Evolutionary conservation across 352 stramenopile species (phyloP), one percentile per base, ranked within the genome.

Genomic region (Globisporangium polare): DNA sequence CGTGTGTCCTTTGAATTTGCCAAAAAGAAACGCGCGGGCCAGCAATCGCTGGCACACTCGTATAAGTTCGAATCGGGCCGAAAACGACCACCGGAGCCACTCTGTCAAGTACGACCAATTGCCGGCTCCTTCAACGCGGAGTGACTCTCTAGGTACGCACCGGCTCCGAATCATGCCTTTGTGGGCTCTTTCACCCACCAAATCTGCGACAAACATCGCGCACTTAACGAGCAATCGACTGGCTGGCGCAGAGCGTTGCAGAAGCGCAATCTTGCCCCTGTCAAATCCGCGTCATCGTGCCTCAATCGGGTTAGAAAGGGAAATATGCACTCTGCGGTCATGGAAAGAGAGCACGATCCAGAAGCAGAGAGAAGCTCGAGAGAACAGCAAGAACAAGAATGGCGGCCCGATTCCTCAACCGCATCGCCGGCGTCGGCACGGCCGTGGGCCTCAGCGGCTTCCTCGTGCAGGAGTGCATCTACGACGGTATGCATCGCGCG

Each of bases 381-480:
- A 26, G 29, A 55, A 20, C 33, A 77, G 53, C 57, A 53, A 31
- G 24, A 53, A 60, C 53, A 17, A 53, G 26, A 70, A 93, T 90
- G 84, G 82, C 83, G 15, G 73, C 77, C 45, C 69, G 77, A 65
- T 89, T 92, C 62, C 70, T 94, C 49, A 92, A 94, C 77, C 75
- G 85, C 56, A 43, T 92, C 54, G 83, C 78, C 26, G 67, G 62
- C 47, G 49, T 88, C 61, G 81, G 76, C 73, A 58, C 70, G 24
- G 75, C 78, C 67, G 71, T 94, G 52, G 78, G 81, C 50, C 68
- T 91, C 49, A 80, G 81, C 53, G 80, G 80, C 43, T 89, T 90
- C 60, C 72, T 75, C 42, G 35, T 88, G 24, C 80, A 92, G 65
- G 78, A 92, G 66, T 92, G 81, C 66, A 88, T 94, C 65, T 94